A percentile compares a stretch with the other conserved stretches of the same genome.
These are phyloP conservation scores for Hygrophila difformis DNA, from an alignment of 257 asterid genomes.

Conservation along the genomic window DNA sequence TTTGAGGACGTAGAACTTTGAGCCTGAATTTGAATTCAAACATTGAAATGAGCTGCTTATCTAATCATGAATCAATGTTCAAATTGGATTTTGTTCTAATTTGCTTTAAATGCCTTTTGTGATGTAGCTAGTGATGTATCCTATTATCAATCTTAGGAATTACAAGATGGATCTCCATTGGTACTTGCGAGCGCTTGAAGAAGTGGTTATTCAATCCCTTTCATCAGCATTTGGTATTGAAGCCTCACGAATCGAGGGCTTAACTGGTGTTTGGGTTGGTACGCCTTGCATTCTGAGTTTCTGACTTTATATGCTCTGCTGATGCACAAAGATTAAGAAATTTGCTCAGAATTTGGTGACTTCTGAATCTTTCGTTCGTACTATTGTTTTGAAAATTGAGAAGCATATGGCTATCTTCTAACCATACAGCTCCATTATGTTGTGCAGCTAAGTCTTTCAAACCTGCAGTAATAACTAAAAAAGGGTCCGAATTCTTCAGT, in stretches of 20 bases:
- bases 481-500: too few relatives aligned
- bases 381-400: not conserved
- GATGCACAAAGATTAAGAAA: not conserved
- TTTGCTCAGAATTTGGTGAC: not conserved
- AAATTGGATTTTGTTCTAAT: constrained; percentile 12
- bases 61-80: not conserved
- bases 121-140: constrained; percentile 90
- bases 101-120: constrained; percentile 1
- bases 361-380: not conserved
- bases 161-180: constrained; percentile 82
- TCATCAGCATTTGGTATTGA: constrained; percentile 50
- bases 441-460: too few relatives aligned
- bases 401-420: too few relatives aligned
- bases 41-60: too few relatives aligned
- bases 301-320: not conserved
- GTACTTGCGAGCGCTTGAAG: constrained; percentile 93
- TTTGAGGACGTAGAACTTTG: too few relatives aligned
- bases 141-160: constrained; percentile 81
- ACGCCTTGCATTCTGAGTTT: constrained; percentile 21
- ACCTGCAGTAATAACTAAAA: too few relatives aligned
- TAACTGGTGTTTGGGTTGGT: constrained; percentile 99
- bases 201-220: constrained; percentile 79
- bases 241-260: constrained; percentile 69
- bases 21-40: too few relatives aligned
- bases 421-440: too few relatives aligned